Base-by-base conservation (phyloP, 441 rosid species). In the Iberis amara region DNA sequence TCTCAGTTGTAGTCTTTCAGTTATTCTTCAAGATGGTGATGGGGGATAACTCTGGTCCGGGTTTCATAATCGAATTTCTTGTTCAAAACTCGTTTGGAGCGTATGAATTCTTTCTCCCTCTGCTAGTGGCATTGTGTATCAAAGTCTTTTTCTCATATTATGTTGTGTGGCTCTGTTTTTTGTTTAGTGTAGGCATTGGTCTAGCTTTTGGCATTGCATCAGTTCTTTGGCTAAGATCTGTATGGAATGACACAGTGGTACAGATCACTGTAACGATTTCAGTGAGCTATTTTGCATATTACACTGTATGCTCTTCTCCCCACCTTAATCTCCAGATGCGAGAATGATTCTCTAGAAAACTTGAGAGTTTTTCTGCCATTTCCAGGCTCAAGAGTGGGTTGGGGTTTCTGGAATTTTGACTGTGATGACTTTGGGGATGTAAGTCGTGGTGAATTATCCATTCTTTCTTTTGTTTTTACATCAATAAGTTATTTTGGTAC, bases 341-440 rank as follows among this genome's bases (percentile, higher is more conserved):
- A 48, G 11, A 60, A 46, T 47, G 21, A 18, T 23, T 59, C 45
- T 11, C 8, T 58, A 13, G 33, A 45, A 55, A 64, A 21, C 45
- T 57, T 65, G 31, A 66, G 36, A 55, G 21, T 8, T 36, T 38
- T 11, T 36, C 56, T 71, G 61, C 65, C 46, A 39, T 74, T 59
- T 61, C 50, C 61, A 92, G 98, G 96, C 92, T 30, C 94, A 92
- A 80, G 87, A 76, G 64, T 96, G 88, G 41, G 71, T 80, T 59
- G 84, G 68, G 63, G 77, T 79, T 59, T 88, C 98, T 56, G 98
- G 96, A 41, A 85, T 92, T 71, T 72, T 92, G 76, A 77, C 96
- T 11, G 96, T 92, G 65, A 92, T 92, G 96, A 77, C 85, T 50
- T 56, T 88, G 71, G 98, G 96, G 69, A 92, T 92, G 96, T 88